Conservation (phyloP, 1,284 basidiomycete genomes). For the Microbotryomycetes sp. region DNA sequence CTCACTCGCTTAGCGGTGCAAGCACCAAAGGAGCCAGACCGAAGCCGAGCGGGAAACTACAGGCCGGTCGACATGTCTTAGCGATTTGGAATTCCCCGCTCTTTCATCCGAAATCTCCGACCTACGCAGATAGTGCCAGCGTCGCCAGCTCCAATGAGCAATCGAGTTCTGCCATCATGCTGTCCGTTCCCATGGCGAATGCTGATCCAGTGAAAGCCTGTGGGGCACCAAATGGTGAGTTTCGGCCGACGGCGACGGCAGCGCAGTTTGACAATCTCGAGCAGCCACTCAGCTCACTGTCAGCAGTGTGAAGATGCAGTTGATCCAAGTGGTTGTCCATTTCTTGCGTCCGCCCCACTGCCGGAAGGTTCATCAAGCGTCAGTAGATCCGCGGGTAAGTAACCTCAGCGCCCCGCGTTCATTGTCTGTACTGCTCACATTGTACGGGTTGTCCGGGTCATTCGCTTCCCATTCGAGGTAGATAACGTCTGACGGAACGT, state of each 20-base stretch:
- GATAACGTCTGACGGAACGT: constrained; percentile 5
- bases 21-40: not conserved
- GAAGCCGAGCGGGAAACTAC: not conserved
- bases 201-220: constrained; percentile 19
- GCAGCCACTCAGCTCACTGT: not conserved
- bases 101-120: not conserved
- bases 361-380: too few species aligned
- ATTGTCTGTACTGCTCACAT: not conserved
- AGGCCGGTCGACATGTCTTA: not conserved
- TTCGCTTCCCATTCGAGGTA: constrained; percentile 27
- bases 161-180: constrained; percentile 20
- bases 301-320: constrained; percentile 22
- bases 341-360: constrained; percentile 22
- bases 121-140: constrained; percentile 24
- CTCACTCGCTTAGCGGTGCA: constrained; percentile 2
- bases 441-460: constrained; percentile 29
- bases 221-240: not conserved
- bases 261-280: not conserved
- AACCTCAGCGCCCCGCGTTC: too few species aligned
- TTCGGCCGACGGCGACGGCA: not conserved
- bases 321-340: constrained; percentile 24
- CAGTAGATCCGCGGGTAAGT: too few species aligned
- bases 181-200: constrained; percentile 18
- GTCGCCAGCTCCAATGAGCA: constrained; percentile 23
- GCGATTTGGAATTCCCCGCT: not conserved